Conservation (phyloP, 2,329 filamentous ascomycete species). For the Clonostachys solani region DNA sequence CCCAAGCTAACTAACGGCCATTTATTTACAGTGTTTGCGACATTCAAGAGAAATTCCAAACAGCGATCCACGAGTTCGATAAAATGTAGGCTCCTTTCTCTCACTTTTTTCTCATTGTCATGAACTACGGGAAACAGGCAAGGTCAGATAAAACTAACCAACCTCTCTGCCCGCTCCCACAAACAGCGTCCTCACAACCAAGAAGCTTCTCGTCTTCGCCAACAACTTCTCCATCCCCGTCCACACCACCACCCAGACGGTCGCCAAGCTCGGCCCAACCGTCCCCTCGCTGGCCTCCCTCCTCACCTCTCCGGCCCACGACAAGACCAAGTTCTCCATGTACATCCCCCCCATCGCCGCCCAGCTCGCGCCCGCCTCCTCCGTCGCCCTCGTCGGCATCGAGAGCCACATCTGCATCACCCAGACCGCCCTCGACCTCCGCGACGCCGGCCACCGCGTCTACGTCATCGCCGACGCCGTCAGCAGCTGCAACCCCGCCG, state of each 20-base stretch:
- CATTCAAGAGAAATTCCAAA: constrained; percentile 88
- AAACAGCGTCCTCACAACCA: constrained; percentile 57
- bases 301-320: constrained; percentile 54
- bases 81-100: constrained; percentile 56
- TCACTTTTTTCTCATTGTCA: constrained; percentile 1
- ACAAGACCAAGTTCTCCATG: constrained; percentile 94
- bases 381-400: constrained; percentile 82
- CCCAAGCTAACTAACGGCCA: too few species aligned
- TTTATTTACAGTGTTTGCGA: constrained; percentile 71
- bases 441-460: constrained; percentile 71
- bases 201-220: constrained; percentile 65
- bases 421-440: constrained; percentile 82
- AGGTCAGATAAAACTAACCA: constrained; percentile 5
- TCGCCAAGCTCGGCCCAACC: constrained; percentile 72
- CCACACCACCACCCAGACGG: constrained; percentile 82
- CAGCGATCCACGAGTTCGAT: constrained; percentile 78
- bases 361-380: constrained; percentile 30
- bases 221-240: constrained; percentile 69
- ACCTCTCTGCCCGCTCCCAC: background rate
- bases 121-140: constrained; percentile 1
- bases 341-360: constrained; percentile 47
- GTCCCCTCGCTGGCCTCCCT: constrained; percentile 63
- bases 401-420: constrained; percentile 93
- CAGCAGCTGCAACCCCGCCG: constrained; percentile 78
- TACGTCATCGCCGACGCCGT: constrained; percentile 89